These are phyloP conservation scores for Ophiocordyceps camponoti-saundersi DNA, from an alignment of 2,329 filamentous ascomycete genomes.

Conservation along the genomic window DNA sequence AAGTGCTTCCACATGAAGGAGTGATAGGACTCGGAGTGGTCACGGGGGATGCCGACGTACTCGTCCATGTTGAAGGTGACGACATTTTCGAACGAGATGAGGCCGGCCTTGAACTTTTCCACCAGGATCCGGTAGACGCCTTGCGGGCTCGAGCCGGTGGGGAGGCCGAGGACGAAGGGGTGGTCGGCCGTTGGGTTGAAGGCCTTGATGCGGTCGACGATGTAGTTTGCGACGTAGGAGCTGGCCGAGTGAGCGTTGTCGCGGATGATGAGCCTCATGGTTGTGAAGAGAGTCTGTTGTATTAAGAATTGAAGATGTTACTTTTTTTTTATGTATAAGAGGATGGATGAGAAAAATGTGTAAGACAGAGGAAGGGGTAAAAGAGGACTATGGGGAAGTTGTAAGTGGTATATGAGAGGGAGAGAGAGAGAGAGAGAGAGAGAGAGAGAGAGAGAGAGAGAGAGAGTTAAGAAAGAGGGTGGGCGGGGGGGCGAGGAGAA, in stretches of 20 bases:
- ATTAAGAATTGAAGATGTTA: no score
- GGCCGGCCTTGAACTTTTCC: conserved; percentile 47
- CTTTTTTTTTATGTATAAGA: no score
- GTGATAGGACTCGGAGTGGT: conserved; percentile 76
- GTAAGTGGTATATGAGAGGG: no score
- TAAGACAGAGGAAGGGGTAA: no score
- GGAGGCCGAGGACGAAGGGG: conserved; percentile 70
- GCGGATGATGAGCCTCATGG: conserved; percentile 71
- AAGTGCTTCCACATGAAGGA: conserved; percentile 90
- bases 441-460: no score
- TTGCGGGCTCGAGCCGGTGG: conserved; percentile 68
- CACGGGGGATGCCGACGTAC: conserved; percentile 68
- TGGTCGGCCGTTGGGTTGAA: conserved; percentile 56
- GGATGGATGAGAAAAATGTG: no score
- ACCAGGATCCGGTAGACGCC: conserved; percentile 65
- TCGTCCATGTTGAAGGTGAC: conserved; percentile 93
- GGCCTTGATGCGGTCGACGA: conserved; percentile 64
- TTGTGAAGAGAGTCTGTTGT: conserved; percentile 5
- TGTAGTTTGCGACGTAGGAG: conserved; percentile 65
- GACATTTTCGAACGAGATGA: conserved; percentile 71
- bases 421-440: no score
- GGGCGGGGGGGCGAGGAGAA: no score
- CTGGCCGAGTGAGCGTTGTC: conserved; percentile 53
- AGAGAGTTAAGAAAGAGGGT: no score
- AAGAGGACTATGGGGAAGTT: no score